Evolutionary conservation across 345 rosid genomes (phyloP).

Genomic region (Syzygium jambos): DNA sequence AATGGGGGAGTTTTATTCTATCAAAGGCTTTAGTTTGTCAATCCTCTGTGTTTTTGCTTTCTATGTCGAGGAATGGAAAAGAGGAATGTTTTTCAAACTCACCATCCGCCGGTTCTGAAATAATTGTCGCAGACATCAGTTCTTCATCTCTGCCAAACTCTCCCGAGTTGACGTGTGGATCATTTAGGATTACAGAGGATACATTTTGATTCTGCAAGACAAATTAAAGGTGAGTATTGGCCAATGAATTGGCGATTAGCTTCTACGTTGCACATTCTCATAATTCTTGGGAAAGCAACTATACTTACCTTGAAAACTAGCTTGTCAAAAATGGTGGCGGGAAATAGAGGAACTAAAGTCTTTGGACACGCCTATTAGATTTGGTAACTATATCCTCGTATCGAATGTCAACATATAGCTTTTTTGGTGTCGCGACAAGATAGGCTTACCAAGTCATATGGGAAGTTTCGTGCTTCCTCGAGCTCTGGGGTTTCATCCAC

Average conservation of each 20-base stretch:
- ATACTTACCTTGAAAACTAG: neutral
- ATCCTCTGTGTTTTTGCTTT: neutral
- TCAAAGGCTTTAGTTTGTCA: neutral
- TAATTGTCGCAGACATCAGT: constrained; percentile 1
- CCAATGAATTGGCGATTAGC: neutral
- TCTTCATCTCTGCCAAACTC: constrained; percentile 3
- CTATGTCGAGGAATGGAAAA: neutral
- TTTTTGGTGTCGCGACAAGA: neutral
- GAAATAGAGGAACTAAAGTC: neutral
- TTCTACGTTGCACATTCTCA: neutral
- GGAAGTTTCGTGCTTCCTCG: constrained; percentile 16
- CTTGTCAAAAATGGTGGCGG: neutral
- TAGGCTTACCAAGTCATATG: constrained; percentile 38
- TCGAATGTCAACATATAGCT: neutral
- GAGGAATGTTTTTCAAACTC: neutral
- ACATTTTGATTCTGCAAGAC: constrained; percentile 20
- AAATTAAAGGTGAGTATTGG: neutral
- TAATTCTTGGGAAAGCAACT: neutral
- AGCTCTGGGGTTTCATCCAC: constrained; percentile 15
- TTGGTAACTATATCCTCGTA: neutral
- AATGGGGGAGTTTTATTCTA: neutral
- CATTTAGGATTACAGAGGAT: constrained; percentile 9
- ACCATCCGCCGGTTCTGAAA: constrained; percentile 14
- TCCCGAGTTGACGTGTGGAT: constrained; percentile 16
- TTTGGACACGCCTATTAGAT: neutral